phyloP scores from a whole-genome alignment of 176 grass and related monocot genomes.

The Areca catechu region DNA sequence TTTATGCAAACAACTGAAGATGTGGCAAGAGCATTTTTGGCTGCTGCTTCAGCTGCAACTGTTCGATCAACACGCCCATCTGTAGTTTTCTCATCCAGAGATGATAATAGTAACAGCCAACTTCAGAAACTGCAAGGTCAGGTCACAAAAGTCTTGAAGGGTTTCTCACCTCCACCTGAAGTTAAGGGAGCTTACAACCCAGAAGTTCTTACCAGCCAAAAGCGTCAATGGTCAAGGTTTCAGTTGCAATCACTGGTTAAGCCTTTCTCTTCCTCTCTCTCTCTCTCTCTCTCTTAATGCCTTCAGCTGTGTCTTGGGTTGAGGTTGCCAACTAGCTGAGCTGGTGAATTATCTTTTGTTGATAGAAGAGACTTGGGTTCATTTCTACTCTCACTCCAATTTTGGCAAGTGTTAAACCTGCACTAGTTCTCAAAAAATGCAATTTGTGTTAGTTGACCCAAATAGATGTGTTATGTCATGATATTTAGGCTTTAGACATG shows the following conservation, averaged over 20 bases:
- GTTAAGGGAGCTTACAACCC: slow-evolving; percentile 72
- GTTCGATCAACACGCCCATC: slow-evolving; percentile 50
- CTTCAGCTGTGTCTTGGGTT: too few species aligned
- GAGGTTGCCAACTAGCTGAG: too few species aligned
- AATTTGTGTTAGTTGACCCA: too few species aligned
- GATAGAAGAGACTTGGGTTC: too few species aligned
- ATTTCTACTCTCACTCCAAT: too few species aligned
- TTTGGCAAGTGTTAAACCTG: too few species aligned
- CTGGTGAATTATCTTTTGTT: too few species aligned
- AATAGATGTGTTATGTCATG: too few species aligned
- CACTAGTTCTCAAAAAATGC: too few species aligned
- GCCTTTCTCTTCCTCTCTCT: slow-evolving; percentile 15
- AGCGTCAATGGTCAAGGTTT: slow-evolving; percentile 87
- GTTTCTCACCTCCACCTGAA: slow-evolving; percentile 67
- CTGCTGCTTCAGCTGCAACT: slow-evolving; percentile 57
- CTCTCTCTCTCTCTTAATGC: neutral
- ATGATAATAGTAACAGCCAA: slow-evolving; percentile 49
- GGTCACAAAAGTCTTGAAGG: slow-evolving; percentile 63
- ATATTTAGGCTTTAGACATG: too few species aligned
- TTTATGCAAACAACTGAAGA: slow-evolving; percentile 75
- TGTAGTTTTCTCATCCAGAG: slow-evolving; percentile 47
- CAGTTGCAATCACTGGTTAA: slow-evolving; percentile 71
- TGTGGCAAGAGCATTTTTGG: slow-evolving; percentile 46
- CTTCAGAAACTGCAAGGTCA: slow-evolving; percentile 80
- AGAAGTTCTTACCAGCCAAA: slow-evolving; percentile 83